Evolutionary conservation across 495 filamentous ascomycete genomes (phyloP).

Genomic region (Neurospora sp.): DNA sequence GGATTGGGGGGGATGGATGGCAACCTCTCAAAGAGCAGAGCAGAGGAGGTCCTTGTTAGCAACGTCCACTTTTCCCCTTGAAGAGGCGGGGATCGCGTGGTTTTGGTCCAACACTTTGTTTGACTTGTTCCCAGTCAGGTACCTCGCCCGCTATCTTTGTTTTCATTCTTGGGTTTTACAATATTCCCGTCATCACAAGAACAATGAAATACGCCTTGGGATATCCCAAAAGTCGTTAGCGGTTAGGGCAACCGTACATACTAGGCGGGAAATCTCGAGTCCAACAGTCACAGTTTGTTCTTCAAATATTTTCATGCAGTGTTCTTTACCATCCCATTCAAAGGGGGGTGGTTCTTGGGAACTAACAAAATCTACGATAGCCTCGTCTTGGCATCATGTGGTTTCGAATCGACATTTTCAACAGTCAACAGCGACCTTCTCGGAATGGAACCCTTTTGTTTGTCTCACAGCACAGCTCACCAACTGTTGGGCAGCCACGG

Average conservation of each 20-base stretch:
- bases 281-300: not conserved
- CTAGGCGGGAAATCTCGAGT: not conserved
- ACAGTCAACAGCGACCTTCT: not conserved
- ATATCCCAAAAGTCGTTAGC: not conserved
- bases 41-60: not conserved
- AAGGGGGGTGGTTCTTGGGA: not conserved
- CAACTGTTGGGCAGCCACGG: not conserved
- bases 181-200: not conserved
- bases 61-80: not conserved
- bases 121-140: not conserved
- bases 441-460: not conserved
- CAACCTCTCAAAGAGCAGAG: not conserved
- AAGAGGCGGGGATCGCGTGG: not conserved
- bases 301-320: not conserved
- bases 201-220: not conserved
- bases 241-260: not conserved
- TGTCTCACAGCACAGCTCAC: not conserved
- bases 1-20: not conserved
- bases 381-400: not conserved
- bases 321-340: not conserved
- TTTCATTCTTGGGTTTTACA: not conserved
- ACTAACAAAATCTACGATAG: not conserved
- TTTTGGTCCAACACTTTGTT: not conserved
- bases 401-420: not conserved
- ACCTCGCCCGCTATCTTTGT: not conserved